phyloP scores from a whole-genome alignment of 805 yeast species.

The Yarrowia yakushimensis region DNA sequence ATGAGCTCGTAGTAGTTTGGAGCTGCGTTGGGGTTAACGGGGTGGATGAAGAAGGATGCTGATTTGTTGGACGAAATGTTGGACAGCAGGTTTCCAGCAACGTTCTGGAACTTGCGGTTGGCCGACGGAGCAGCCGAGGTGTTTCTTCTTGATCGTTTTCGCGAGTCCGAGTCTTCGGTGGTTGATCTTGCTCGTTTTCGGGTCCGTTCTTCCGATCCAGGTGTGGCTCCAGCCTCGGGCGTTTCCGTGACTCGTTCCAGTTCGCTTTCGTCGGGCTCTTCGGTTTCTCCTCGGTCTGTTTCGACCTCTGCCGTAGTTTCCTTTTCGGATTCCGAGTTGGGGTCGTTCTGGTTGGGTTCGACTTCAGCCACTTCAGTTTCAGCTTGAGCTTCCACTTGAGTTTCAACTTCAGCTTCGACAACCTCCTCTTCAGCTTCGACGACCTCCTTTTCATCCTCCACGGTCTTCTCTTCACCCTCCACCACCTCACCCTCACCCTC shows the following conservation, averaged over 20 bases:
- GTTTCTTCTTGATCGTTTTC: constrained; percentile 14
- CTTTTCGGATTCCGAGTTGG: not conserved
- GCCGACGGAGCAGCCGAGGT: constrained; percentile 26
- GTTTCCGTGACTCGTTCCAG: not conserved
- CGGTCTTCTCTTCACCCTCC: not conserved
- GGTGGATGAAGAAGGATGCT: constrained; percentile 69
- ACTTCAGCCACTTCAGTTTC: no score
- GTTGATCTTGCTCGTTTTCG: constrained; percentile 12
- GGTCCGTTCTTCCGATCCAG: not conserved
- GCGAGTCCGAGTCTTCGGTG: not conserved
- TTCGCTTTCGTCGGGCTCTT: constrained; percentile 2
- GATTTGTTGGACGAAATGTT: constrained; percentile 67
- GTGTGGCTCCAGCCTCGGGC: constrained; percentile 3
- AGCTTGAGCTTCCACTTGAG: no score
- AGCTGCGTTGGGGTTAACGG: constrained; percentile 65
- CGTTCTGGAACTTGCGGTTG: constrained; percentile 55
- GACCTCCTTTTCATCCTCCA: not conserved
- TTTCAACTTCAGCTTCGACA: not conserved
- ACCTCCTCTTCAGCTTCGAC: not conserved
- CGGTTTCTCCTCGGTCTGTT: not conserved
- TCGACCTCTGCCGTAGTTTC: constrained; percentile 4
- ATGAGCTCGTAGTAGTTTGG: constrained; percentile 64
- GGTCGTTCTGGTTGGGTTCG: no score
- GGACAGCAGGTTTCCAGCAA: constrained; percentile 58
- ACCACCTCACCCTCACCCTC: not conserved